Conservation (phyloP, 495 filamentous ascomycete species). For the Cercophora samala region DNA sequence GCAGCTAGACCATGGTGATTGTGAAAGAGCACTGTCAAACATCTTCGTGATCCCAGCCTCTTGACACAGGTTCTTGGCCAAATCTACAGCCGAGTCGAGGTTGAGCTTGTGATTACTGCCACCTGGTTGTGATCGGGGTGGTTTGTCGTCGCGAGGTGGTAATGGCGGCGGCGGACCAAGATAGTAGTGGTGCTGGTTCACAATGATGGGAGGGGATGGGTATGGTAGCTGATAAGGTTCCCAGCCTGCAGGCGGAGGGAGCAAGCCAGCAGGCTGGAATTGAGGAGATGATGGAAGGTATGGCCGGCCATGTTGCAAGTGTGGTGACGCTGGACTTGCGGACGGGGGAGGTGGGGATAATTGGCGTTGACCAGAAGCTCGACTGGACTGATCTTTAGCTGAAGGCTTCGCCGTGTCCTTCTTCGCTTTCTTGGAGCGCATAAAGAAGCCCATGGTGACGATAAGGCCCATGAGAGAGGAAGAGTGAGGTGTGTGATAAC, state of each 20-base stretch:
- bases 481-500: background rate
- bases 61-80: conserved; percentile 35
- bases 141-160: conserved; percentile 25
- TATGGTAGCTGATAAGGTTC: conserved; percentile 29
- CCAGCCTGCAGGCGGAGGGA: conserved; percentile 38
- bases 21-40: conserved; percentile 37
- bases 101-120: conserved; percentile 36
- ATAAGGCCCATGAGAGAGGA: conserved; percentile 1
- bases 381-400: conserved; percentile 17
- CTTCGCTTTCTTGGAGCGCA: conserved; percentile 44
- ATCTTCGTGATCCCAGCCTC: conserved; percentile 30
- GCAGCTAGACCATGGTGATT: conserved; percentile 34
- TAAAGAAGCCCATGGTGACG: conserved; percentile 46
- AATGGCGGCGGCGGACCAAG: conserved; percentile 31
- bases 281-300: conserved; percentile 23
- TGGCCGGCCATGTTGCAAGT: conserved; percentile 27
- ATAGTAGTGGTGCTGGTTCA: conserved; percentile 51
- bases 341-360: conserved; percentile 20
- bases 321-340: conserved; percentile 19
- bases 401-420: conserved; percentile 25
- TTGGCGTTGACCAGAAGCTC: conserved; percentile 10
- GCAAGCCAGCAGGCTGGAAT: conserved; percentile 36
- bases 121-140: conserved; percentile 21
- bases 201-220: conserved; percentile 40
- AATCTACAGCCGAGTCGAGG: conserved; percentile 36